Evolutionary conservation across 768 basidiomycete species (phyloP), one percentile per base, ranked within the genome.

Genomic region (Xerocomellus amylosporus): DNA sequence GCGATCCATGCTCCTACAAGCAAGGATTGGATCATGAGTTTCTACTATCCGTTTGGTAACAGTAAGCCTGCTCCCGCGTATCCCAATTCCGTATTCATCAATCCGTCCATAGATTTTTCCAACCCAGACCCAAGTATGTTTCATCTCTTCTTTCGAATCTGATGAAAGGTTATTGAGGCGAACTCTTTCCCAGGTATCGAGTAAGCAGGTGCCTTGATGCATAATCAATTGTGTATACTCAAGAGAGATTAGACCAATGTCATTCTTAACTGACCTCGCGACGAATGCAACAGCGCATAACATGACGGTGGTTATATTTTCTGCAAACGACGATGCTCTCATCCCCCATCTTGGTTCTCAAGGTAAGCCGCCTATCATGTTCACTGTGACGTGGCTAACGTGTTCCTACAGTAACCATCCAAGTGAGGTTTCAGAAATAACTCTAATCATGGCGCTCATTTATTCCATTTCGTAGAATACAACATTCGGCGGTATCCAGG

Each of bases 401-500:
- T 48, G 48, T 58, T n/a, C 59, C 15, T 24, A 9, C 50, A 84
- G 81, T 84, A 38, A 74, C 78, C 13, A 85, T 85, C 26, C 83
- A 83, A 67, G 82, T 80, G 34, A 40, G 65, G 58, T 62, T 53
- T 55, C 51, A 39, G 6, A 14, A 34, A 44, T 12, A 13, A 14
- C 31, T 34, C 31, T 12, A 26, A 34, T n/a, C 17, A 22, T 31
- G 5, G 33, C 17, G 46, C 55, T 51, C 33, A 59, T 33, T 31
- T 5, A 22, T 45, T 17, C 0, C 17, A 40, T 47, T 52, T 31
- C 41, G 0, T 47, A 88, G 85, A 90, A 90, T 61, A 88, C 87
- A 24, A 88, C 88, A 0, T 90, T 89, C 58, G 87, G 86, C 24
- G 88, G 86, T 7, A 83, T 84, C 40, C 85, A 82, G 68, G 88